Base-by-base conservation (phyloP, 1,139 yeast species). In the Torulaspora globosa region DNA sequence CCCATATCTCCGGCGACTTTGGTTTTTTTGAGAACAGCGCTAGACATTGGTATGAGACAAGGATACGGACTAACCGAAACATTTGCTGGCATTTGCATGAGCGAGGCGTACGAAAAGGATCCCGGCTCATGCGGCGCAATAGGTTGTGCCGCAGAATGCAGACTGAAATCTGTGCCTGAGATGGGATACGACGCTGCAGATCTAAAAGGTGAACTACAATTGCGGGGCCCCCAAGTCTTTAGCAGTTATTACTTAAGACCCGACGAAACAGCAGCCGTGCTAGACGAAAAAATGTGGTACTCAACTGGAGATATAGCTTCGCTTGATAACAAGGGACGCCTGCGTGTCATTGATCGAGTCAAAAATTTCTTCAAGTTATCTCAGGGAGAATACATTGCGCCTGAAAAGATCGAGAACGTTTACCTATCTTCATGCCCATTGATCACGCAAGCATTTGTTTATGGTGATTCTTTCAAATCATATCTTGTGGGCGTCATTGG, bases 21-120 rank as follows among this genome's bases (percentile, higher is more conserved):
- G 39, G 66, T 70, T 43, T 84, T 83, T 60, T 66, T 85, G 58
- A 80, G 77, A 59, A 78, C 80, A n/a, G 74, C 82, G 1, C 70
- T 84, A 35, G 78, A 77, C 43, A 63, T 76, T 46, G 84, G 83
- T 18, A 60, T 84, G 44, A 64, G 71, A 29, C 90, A 84, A 65
- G 94, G 94, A 18, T 85, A 84, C 62, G 95, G 95, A 1, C 70
- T 82, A 49, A 85, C 94, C 3, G 95, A 85, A 63, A 71, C 85
- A 1, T 79, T 80, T 66, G 85, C 87, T 4, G 90, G 88, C 11
- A 63, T 79, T 43, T 70, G 76, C 42, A 58, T 76, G 27, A 65
- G 78, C 15, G 68, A 65, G 44, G 56, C 70, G 5, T 65, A 59
- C 59, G 78, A 77, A 47, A 66, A 73, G 33, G 76, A 75, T 37